Percentiles rank a stretch among this genome's conserved stretches.
phyloP scores from a whole-genome alignment of 805 yeast species.

The Saccharomyces kudriavzevii region DNA sequence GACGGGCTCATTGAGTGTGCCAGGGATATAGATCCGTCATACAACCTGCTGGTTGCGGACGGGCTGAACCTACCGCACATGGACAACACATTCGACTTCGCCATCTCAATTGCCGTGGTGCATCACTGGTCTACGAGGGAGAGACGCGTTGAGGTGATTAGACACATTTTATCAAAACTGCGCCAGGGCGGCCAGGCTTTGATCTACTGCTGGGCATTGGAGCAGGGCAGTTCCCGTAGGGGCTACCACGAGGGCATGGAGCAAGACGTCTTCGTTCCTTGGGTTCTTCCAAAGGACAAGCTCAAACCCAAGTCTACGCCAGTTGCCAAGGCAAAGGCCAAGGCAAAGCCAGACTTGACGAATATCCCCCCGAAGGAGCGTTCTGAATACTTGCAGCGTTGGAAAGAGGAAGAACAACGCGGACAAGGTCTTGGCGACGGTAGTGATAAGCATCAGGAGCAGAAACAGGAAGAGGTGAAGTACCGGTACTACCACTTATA shows the following conservation, averaged over 20 bases:
- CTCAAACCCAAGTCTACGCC: slow-evolving; percentile 21
- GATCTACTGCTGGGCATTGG: slow-evolving; percentile 94
- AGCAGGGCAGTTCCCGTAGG: slow-evolving; percentile 77
- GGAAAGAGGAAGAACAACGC: slow-evolving; percentile 17
- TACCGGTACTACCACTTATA: slow-evolving; percentile 87
- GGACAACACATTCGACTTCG: slow-evolving; percentile 55
- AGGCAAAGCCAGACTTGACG: slow-evolving; percentile 22
- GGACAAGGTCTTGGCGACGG: slow-evolving; percentile 15
- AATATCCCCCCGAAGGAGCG: slow-evolving; percentile 24
- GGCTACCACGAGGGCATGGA: slow-evolving; percentile 89
- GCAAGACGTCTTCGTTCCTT: slow-evolving; percentile 91
- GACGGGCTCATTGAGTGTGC: slow-evolving; percentile 65
- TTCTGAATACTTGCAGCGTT: slow-evolving; percentile 19
- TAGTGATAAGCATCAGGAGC: slow-evolving; percentile 19
- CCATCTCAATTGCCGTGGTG: slow-evolving; percentile 88
- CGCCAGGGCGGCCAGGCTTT: slow-evolving; percentile 57
- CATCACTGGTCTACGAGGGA: slow-evolving; percentile 88
- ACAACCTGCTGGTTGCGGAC: slow-evolving; percentile 70
- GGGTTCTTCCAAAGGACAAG: slow-evolving; percentile 64
- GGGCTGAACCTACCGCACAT: slow-evolving; percentile 61
- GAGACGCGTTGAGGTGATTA: slow-evolving; percentile 69
- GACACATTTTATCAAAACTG: slow-evolving; percentile 55
- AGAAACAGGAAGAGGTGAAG: slow-evolving; percentile 41
- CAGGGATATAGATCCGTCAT: slow-evolving; percentile 28
- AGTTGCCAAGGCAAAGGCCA: slow-evolving; percentile 1